Conservation (phyloP, 2,329 filamentous ascomycete species). For the Madurella mycetomatis region DNA sequence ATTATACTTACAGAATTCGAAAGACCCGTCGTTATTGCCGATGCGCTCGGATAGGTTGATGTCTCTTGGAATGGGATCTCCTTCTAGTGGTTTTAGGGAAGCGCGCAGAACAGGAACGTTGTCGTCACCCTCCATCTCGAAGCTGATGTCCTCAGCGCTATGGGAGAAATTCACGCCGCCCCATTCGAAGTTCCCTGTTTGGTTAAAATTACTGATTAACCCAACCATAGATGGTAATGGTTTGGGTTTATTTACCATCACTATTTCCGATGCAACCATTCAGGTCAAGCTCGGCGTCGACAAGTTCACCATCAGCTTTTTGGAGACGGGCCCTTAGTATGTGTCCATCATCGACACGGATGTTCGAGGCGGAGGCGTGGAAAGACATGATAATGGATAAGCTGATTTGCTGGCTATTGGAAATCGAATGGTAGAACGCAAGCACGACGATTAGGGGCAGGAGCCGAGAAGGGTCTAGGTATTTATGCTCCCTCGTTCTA, state of each 20-base stretch:
- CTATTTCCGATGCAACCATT: too few species aligned
- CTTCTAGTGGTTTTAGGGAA: too few species aligned
- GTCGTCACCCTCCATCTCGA: too few species aligned
- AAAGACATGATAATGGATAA: slow-evolving; percentile 41
- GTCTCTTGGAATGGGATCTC: too few species aligned
- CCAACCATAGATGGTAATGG: too few species aligned
- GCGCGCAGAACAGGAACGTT: too few species aligned
- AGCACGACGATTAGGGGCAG: not conserved
- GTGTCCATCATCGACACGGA: slow-evolving; percentile 47
- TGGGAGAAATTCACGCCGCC: slow-evolving; percentile 40
- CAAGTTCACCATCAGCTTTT: slow-evolving; percentile 39
- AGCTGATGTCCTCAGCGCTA: slow-evolving; percentile 45
- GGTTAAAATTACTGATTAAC: slow-evolving; percentile 42
- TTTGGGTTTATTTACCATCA: slow-evolving; percentile 39
- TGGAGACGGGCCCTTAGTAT: slow-evolving; percentile 41
- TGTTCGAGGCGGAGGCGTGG: slow-evolving; percentile 42
- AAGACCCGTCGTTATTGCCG: too few species aligned
- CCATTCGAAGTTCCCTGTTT: slow-evolving; percentile 42
- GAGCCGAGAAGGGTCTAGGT: not conserved
- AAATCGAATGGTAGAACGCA: not conserved
- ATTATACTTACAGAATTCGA: too few species aligned
- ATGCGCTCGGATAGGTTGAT: too few species aligned
- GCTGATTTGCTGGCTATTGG: slow-evolving; percentile 1
- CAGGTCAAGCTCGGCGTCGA: slow-evolving; percentile 41
- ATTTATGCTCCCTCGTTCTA: too few species aligned